Percentiles rank a stretch among this genome's conserved stretches.
These are phyloP conservation scores for Rubia balearica DNA, from an alignment of 305 asterid genomes.

Conservation along the genomic window DNA sequence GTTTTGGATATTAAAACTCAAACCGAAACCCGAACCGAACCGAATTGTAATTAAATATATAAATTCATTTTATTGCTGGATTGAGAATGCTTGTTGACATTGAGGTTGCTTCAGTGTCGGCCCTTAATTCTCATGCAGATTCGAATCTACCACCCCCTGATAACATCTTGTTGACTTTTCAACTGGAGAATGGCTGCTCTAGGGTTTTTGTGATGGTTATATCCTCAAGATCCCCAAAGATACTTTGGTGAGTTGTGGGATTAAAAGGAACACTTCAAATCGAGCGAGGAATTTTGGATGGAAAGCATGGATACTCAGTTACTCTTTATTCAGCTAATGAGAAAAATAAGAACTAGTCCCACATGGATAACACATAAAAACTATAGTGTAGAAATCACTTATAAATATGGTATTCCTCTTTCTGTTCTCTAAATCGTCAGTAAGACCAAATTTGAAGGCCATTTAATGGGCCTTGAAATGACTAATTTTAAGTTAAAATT, in stretches of 20 bases:
- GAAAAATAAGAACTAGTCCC: slow-evolving; percentile 54
- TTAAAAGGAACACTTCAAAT: slow-evolving; percentile 76
- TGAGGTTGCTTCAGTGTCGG: slow-evolving; percentile 70
- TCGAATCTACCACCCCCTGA: slow-evolving; percentile 76
- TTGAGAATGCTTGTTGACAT: slow-evolving; percentile 82
- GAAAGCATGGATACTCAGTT: slow-evolving; percentile 78
- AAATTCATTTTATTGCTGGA: slow-evolving; percentile 60
- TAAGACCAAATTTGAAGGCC: no score
- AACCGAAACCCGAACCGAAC: no score
- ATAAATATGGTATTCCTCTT: no score
- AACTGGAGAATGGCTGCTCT: slow-evolving; percentile 75
- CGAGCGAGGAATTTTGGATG: no score
- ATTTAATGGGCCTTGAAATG: no score
- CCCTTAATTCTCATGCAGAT: slow-evolving; percentile 81
- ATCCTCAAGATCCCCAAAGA: slow-evolving; percentile 85
- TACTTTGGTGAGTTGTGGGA: slow-evolving; percentile 87
- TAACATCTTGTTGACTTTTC: slow-evolving; percentile 71
- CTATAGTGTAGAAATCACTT: no score
- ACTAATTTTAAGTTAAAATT: no score
- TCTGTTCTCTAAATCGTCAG: no score
- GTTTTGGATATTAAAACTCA: no score
- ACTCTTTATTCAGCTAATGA: slow-evolving; percentile 48
- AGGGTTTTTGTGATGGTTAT: slow-evolving; percentile 93
- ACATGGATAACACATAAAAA: no score
- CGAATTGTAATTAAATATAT: no score